A percentile compares a stretch with the other conserved stretches of the same genome.
Evolutionary conservation across 2,329 filamentous ascomycete species (phyloP).

Genomic region (Fusarium bactridioides): DNA sequence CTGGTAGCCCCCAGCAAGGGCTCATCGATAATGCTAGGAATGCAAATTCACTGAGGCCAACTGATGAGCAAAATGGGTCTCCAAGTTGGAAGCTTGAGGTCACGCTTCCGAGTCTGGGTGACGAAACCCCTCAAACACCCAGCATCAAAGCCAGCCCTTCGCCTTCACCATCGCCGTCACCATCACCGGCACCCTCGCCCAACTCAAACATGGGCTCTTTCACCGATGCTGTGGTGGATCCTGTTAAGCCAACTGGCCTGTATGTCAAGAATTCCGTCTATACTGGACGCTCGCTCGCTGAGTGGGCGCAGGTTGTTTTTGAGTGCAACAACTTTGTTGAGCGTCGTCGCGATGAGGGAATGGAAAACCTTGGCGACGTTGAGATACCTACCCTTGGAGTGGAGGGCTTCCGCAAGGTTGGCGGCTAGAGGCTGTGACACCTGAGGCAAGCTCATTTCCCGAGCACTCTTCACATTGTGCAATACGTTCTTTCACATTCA

Average conservation of each 20-base stretch:
- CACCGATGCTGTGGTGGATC: constrained; percentile 48
- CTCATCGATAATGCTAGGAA: constrained; percentile 61
- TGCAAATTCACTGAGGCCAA: constrained; percentile 50
- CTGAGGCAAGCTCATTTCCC: neutral
- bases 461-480: neutral
- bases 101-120: constrained; percentile 31
- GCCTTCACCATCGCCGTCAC: constrained; percentile 5
- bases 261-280: constrained; percentile 64
- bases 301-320: constrained; percentile 78
- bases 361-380: constrained; percentile 70
- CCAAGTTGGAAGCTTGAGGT: constrained; percentile 31
- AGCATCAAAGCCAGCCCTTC: constrained; percentile 12
- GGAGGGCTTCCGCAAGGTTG: constrained; percentile 52
- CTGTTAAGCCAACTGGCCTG: constrained; percentile 56
- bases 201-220: constrained; percentile 36
- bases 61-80: constrained; percentile 37
- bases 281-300: constrained; percentile 76
- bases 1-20: constrained; percentile 55
- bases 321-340: constrained; percentile 87
- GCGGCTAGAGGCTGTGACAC: constrained; percentile 36
- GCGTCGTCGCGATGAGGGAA: constrained; percentile 75
- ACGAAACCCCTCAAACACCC: constrained; percentile 13
- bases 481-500: constrained; percentile 4
- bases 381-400: constrained; percentile 60
- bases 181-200: constrained; percentile 25